Conservation (phyloP, 148 eudicot genomes). For the Camellia sinensis region DNA sequence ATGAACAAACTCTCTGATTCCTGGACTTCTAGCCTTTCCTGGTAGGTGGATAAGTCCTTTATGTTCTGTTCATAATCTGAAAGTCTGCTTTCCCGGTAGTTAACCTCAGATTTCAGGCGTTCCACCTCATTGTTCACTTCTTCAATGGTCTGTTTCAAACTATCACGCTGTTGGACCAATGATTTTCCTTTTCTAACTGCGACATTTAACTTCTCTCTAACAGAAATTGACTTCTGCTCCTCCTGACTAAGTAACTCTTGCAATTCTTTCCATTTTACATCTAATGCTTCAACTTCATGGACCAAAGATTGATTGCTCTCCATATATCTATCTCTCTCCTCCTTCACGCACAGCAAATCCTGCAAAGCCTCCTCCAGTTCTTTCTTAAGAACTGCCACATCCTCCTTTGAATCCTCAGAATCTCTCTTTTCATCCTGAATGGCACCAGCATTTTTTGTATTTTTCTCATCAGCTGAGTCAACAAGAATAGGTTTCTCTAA, state of each 20-base stretch:
- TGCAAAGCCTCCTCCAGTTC: slow-evolving; percentile 55
- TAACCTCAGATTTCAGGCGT: slow-evolving; percentile 56
- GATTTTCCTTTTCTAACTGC: slow-evolving; percentile 95
- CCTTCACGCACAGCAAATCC: slow-evolving; percentile 50
- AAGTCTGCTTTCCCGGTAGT: slow-evolving; percentile 41
- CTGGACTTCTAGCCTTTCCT: slow-evolving; percentile 41
- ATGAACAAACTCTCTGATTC: slow-evolving; percentile 57
- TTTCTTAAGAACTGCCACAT: slow-evolving; percentile 33
- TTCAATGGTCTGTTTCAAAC: slow-evolving; percentile 71
- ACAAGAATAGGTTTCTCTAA: slow-evolving; percentile 22
- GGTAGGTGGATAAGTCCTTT: slow-evolving; percentile 40
- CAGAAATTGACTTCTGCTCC: slow-evolving; percentile 83
- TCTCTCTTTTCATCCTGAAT: slow-evolving; percentile 31
- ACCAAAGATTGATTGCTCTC: slow-evolving; percentile 51
- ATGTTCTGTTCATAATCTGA: slow-evolving; percentile 53
- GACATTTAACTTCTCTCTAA: slow-evolving; percentile 87
- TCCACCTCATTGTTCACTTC: slow-evolving; percentile 57
- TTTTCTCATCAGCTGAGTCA: slow-evolving; percentile 27
- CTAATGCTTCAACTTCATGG: slow-evolving; percentile 45
- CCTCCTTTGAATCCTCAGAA: slow-evolving; percentile 36
- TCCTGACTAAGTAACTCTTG: slow-evolving; percentile 70
- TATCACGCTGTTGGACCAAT: slow-evolving; percentile 85
- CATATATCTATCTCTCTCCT: slow-evolving; percentile 51
- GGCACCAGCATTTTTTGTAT: slow-evolving; percentile 18
- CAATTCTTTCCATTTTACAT: slow-evolving; percentile 43